A percentile compares a stretch with the other conserved stretches of the same genome.
Conservation (phyloP, 1,284 basidiomycete species). For the Sanguinoderma infundibulare region DNA sequence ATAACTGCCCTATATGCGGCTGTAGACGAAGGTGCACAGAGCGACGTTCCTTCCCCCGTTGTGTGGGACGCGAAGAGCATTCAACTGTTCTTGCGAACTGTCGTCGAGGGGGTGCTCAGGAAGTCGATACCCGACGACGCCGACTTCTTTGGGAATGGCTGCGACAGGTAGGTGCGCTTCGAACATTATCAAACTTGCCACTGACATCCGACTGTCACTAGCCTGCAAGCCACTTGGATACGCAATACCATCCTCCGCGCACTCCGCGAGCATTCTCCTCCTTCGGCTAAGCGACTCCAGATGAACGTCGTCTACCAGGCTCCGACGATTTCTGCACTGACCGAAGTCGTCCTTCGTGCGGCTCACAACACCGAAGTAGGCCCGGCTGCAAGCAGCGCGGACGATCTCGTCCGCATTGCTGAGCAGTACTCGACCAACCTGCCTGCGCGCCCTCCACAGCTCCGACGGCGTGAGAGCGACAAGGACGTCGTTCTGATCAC, state of each 20-base stretch:
- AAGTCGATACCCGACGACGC: constrained; percentile 36
- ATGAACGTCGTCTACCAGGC: constrained; percentile 41
- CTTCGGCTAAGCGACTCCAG: constrained; percentile 25
- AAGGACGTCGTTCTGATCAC: constrained; percentile 31
- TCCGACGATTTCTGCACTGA: constrained; percentile 38
- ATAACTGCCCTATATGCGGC: constrained; percentile 32
- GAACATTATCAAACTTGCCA: not conserved
- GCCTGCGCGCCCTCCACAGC: constrained; percentile 4
- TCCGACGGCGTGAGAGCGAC: not conserved
- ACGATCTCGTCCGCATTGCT: constrained; percentile 15
- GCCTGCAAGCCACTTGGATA: constrained; percentile 41
- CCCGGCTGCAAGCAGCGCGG: constrained; percentile 9
- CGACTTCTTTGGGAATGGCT: constrained; percentile 48
- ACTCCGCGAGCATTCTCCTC: constrained; percentile 23
- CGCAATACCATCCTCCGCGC: constrained; percentile 37
- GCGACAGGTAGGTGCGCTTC: constrained; percentile 42
- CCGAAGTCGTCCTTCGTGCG: constrained; percentile 26
- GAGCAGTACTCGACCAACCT: constrained; percentile 15
- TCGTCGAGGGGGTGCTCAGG: constrained; percentile 34
- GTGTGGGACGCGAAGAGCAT: constrained; percentile 33
- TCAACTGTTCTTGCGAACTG: constrained; percentile 34
- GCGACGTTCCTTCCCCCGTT: constrained; percentile 28
- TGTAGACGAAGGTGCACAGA: constrained; percentile 31
- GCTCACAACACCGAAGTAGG: constrained; percentile 22
- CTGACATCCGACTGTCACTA: constrained; percentile 6